phyloP scores from a whole-genome alignment of 2,329 filamentous ascomycete genomes.

The Septoria petroselini region DNA sequence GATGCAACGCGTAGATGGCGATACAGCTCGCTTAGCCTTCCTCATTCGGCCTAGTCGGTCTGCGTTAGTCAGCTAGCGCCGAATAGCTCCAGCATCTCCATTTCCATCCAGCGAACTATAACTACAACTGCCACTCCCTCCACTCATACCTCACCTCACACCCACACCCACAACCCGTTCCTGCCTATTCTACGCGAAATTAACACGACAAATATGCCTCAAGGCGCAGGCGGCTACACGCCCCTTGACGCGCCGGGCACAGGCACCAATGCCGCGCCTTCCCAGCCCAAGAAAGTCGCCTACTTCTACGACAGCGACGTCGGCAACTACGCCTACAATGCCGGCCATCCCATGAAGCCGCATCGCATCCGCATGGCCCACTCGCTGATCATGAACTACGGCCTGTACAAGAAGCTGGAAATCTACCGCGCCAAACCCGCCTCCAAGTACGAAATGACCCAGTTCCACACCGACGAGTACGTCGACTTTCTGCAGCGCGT shows the following conservation, averaged over 20 bases:
- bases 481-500: conserved; percentile 77
- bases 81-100: no score
- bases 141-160: no score
- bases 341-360: conserved; percentile 66
- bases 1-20: conserved; percentile 7
- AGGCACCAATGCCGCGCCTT: conserved; percentile 48
- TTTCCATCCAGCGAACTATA: no score
- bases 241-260: conserved; percentile 53
- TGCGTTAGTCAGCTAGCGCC: no score
- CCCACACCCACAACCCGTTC: no score
- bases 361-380: conserved; percentile 65
- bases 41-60: no score
- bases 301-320: conserved; percentile 99
- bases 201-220: conserved; percentile 49
- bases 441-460: conserved; percentile 68
- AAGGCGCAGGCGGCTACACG: conserved; percentile 35
- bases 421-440: conserved; percentile 55
- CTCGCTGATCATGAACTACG: conserved; percentile 68
- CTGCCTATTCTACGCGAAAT: no score
- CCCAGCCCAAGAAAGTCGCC: conserved; percentile 75
- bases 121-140: no score
- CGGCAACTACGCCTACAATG: conserved; percentile 94
- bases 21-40: no score
- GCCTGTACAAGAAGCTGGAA: conserved; percentile 70
- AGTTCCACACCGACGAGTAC: conserved; percentile 71